Base-by-base conservation (phyloP, 352 stramenopile genomes). In the Phytophthora pistaciae region DNA sequence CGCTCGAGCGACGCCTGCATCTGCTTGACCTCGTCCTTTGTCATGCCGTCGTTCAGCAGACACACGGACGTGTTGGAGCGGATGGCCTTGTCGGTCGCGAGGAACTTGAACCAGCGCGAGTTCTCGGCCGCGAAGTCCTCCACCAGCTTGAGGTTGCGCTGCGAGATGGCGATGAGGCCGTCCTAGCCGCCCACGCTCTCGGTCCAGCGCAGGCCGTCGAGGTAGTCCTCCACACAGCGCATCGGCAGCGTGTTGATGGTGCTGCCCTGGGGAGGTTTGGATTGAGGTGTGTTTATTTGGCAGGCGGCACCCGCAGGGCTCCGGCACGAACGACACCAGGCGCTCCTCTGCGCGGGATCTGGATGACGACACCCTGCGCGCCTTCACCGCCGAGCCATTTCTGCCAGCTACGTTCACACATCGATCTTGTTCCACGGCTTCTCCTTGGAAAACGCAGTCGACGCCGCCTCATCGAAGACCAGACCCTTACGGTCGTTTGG, bases 221-320 rank as follows among this genome's bases (percentile, higher is more conserved):
- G 90, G 84, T 99, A 99, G 91, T 99, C 98, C 81, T 99, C 98
- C 23, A 99, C 97, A 74, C 91, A 98, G 52, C 99, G 90, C 98
- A 99, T 99, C 23, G 97, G 99, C 33, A 98, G 98, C 60, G 98
- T 99, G 87, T 99, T 99, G 84, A 99, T 99, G 33, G 98, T 99
- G 60, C 95, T 96, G 56, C 98, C 98, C 70, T 99, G 59, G 95
- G 80, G 21, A 99, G 67, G 71, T 97, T 96, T 29, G 27, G 27
- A 29, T 29, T 29, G 27, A 29, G 27, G 27, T 29, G 27, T 29
- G 27, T 29, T 29, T 29, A 29, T 29, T 29, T 29, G 3, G 27
- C 27, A 29, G 27, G 27, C 27, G 27, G 5, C 27, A 29, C 27
- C 27, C 27, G 27, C 27, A 29, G 27, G 1, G 27, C 52, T 75